Evolutionary conservation across 331 rosid species (phyloP).

Genomic region (Acacia pycnantha): DNA sequence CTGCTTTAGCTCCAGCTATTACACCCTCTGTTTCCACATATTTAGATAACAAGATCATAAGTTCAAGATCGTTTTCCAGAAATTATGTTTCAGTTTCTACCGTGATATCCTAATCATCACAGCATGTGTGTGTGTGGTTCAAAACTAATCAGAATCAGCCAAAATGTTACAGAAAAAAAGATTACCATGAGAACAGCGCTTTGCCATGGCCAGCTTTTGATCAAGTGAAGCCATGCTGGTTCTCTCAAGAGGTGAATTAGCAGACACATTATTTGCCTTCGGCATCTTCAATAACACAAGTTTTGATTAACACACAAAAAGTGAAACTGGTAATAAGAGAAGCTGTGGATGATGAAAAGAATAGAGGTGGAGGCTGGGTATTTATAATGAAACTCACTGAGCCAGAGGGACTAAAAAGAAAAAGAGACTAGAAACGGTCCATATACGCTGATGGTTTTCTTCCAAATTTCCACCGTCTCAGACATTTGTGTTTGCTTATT

Average conservation of each 20-base stretch:
- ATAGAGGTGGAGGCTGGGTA: conserved; percentile 12
- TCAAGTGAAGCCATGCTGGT: conserved; percentile 47
- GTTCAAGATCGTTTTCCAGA: not conserved
- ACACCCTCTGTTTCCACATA: conserved; percentile 76
- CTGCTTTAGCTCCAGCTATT: conserved; percentile 96
- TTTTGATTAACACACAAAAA: not conserved
- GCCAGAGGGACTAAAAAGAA: not conserved
- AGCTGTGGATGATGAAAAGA: conserved; percentile 21
- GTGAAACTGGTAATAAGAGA: not conserved
- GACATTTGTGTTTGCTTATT: conserved; percentile 37
- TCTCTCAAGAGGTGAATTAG: conserved; percentile 47
- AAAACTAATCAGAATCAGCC: not conserved
- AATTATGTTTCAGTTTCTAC: not conserved
- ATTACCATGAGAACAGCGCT: conserved; percentile 62
- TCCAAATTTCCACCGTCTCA: conserved; percentile 26
- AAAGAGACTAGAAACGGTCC: not conserved
- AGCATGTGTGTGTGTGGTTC: not conserved
- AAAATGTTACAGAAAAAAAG: not conserved
- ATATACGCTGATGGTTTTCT: conserved; percentile 55
- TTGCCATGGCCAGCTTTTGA: conserved; percentile 65
- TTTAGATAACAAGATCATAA: not conserved
- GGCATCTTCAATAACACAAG: conserved; percentile 38
- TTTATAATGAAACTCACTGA: conserved; percentile 31
- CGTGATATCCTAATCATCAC: no score
- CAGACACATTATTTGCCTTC: conserved; percentile 42